phyloP scores from a whole-genome alignment of 2,329 filamentous ascomycete genomes.

The Fusarium fracticaudum region DNA sequence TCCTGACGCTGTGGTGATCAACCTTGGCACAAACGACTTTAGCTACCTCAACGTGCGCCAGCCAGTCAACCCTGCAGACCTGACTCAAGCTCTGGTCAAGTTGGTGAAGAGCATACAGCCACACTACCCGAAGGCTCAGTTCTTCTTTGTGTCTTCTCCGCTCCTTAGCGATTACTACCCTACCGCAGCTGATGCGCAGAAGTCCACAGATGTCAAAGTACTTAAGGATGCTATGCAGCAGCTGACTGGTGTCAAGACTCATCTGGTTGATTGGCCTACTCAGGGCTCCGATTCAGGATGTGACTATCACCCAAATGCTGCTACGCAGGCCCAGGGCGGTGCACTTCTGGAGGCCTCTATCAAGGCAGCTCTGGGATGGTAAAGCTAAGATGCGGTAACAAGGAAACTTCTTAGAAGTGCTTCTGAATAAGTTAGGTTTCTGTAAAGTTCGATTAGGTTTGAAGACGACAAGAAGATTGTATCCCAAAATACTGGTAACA shows the following conservation, averaged over 20 bases:
- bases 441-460: too few relatives aligned
- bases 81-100: constrained; percentile 41
- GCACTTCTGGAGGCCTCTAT: constrained; percentile 44
- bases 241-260: constrained; percentile 44
- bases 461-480: too few relatives aligned
- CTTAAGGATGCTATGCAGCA: constrained; percentile 47
- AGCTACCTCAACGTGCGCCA: constrained; percentile 46
- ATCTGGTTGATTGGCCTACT: constrained; percentile 54
- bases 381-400: background rate
- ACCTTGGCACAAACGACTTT: constrained; percentile 57
- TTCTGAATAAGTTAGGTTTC: too few relatives aligned
- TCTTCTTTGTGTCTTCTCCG: constrained; percentile 54
- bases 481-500: too few relatives aligned
- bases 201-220: constrained; percentile 49
- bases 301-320: constrained; percentile 54
- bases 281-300: constrained; percentile 54
- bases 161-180: constrained; percentile 53
- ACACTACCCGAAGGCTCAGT: constrained; percentile 49
- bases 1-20: constrained; percentile 53
- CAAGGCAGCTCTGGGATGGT: constrained; percentile 23
- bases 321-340: constrained; percentile 48
- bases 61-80: constrained; percentile 41
- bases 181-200: constrained; percentile 48
- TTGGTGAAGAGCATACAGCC: constrained; percentile 42
- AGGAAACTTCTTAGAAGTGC: too few relatives aligned